Base-by-base conservation (phyloP, 2,329 filamentous ascomycete species). In the Mycosphaerelloides madeirae region DNA sequence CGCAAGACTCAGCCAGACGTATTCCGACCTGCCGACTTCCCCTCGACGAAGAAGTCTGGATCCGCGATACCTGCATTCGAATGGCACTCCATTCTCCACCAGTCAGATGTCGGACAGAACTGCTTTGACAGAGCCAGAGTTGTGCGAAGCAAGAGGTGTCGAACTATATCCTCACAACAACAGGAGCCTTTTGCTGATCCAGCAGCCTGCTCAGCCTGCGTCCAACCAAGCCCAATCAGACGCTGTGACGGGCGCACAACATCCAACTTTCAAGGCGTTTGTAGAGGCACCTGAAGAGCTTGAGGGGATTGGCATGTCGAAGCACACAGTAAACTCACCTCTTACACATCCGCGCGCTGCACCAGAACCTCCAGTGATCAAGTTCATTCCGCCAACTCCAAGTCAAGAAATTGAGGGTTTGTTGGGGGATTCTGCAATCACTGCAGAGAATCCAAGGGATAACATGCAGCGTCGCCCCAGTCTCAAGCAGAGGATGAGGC, bases 81-180 rank as follows among this genome's bases (percentile, higher is more conserved):
- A 45, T 37, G 49, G 46, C 3, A 62, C 59, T 8, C 59, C 59
- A 0, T 39, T 55, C 31, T 60, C 58, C 6, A 53, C 41, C 6
- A 57, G 55, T 31, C 50, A 53, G 39, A 46, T 52, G 25, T 63
- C 60, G 3, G 59, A 56, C 38, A 50, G 58, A 11, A 58, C 59
- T 2, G 56, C 54, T 6, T 40, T 58, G 14, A 55, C 58, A 3
- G 58, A 62, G 19, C 50, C 58, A 8, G 80, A 84, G 61, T 72
- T 83, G 41, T 77, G 72, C 47, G 78, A 83, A 59, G 80, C 80
- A 8, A 79, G 71, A 32, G 78, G 77, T 9, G 71, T 84, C 12
- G 77, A 71, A 46, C 73, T 82, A 28, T 82, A 76, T 49, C 74
- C 79, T 2, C 80, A 83, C 62, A 79, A 80, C 61, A 84, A 83